Base-by-base conservation (phyloP, 305 asterid genomes). In the Withania somnifera region DNA sequence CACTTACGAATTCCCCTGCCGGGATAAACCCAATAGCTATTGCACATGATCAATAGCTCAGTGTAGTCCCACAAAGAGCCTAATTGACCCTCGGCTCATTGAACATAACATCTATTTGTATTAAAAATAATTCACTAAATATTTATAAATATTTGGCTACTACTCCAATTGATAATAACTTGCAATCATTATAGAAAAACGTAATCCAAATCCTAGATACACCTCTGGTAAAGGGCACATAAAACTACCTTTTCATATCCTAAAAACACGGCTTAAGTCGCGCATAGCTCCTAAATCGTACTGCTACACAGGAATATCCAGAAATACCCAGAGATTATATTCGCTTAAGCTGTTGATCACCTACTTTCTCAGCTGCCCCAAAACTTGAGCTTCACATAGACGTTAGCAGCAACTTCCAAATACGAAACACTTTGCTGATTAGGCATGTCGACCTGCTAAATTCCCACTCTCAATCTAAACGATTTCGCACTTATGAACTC, bases 401-500 rank as follows among this genome's bases (percentile, higher is more conserved):
- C 57, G 4, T 42, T 22, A 24, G n/a, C 38, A 71, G 38, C 57
- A 6, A 22, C 54, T 69, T 40, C 52, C 20, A 3, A 26, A 11
- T 69, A 40, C 36, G 1, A 40, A 13, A 34, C 30, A 1, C 54
- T 7, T 26, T 15, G 79, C 40, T 50, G 79, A 75, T 50, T 75
- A 75, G 79, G 58, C 40, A 45, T 9, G 24, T 14, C 40, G 10
- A 71, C 61, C 79, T 14, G 15, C 42, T 2, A 26, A 47, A 26
- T 28, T 45, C 79, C 42, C 40, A 45, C 15, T 45, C 58, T 9
- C 61, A 0, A 24, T 75, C 28, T 26, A n/a, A 75, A 50, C 2
- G 5, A 26, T 26, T 26, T 75, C 26, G 45, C 61, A 26, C 86
- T 86, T 91, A 91, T 30, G 84, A 78, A 84, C 91, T 81, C 77